phyloP scores from a whole-genome alignment of 2,329 filamentous ascomycete species.

The Rhinocladiella mackenziei region DNA sequence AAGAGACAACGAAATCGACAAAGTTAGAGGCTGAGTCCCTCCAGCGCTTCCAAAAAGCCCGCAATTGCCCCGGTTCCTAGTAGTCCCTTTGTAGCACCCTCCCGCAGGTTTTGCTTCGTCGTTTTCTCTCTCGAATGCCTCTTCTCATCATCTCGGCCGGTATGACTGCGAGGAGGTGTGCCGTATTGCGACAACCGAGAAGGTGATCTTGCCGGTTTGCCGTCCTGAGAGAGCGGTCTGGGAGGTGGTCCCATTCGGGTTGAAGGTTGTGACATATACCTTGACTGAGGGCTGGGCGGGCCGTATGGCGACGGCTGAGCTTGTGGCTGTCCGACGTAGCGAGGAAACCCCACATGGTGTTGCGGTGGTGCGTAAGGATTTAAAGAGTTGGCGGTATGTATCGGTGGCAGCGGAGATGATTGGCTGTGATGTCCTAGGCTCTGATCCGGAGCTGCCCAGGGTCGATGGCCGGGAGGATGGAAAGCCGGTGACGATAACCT shows the following conservation, averaged over 20 bases:
- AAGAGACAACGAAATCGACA: neutral
- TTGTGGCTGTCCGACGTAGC: slow-evolving; percentile 1
- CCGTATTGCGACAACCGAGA: slow-evolving; percentile 24
- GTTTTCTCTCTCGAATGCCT: slow-evolving; percentile 22
- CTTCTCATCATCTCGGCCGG: slow-evolving; percentile 15
- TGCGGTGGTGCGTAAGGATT: slow-evolving; percentile 17
- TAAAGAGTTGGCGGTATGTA: slow-evolving; percentile 19
- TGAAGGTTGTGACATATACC: slow-evolving; percentile 13
- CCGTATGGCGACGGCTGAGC: slow-evolving; percentile 3
- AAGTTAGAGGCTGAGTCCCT: slow-evolving; percentile 32
- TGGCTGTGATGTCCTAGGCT: slow-evolving; percentile 23
- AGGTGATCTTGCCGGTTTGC: slow-evolving; percentile 25
- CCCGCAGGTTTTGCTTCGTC: slow-evolving; percentile 32
- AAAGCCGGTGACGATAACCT: slow-evolving; percentile 20
- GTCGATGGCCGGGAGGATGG: slow-evolving; percentile 23
- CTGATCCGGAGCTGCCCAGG: slow-evolving; percentile 26
- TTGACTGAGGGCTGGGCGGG: slow-evolving; percentile 6
- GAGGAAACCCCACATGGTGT: slow-evolving; percentile 16
- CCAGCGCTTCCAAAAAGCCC: slow-evolving; percentile 40
- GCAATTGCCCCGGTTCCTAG: slow-evolving; percentile 38
- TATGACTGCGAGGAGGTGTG: slow-evolving; percentile 10
- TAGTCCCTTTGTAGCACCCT: slow-evolving; percentile 37
- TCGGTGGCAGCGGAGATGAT: slow-evolving; percentile 25
- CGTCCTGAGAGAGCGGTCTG: slow-evolving; percentile 26
- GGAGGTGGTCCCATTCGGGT: slow-evolving; percentile 15